Evolutionary conservation across 306 rosid species (phyloP).

Genomic region (Glycine latifolia): DNA sequence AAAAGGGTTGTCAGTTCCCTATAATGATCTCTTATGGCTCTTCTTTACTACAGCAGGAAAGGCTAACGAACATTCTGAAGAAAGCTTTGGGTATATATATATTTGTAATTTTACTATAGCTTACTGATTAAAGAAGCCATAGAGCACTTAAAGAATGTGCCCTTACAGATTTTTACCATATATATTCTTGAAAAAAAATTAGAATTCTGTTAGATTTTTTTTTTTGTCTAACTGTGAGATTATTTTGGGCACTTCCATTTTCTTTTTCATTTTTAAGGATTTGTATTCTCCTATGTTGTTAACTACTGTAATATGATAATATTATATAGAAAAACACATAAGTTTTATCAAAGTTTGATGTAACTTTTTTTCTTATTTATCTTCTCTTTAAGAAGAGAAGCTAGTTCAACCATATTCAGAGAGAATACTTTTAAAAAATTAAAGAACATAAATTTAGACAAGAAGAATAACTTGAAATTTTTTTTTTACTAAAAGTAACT

Average conservation of each 20-base stretch:
- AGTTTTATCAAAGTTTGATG: background rate
- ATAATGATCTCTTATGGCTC: constrained; percentile 65
- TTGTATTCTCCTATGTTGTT: background rate
- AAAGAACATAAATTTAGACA: too few relatives aligned
- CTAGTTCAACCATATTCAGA: background rate
- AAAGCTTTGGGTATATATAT: constrained; percentile 45
- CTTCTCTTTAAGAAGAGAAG: background rate
- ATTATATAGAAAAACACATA: background rate
- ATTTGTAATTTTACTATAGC: constrained; percentile 53
- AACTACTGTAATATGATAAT: background rate
- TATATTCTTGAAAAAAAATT: background rate
- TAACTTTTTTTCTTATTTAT: background rate
- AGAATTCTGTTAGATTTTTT: background rate
- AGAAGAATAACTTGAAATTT: too few relatives aligned
- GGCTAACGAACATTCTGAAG: constrained; percentile 27
- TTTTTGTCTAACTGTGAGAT: background rate
- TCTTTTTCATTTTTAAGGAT: background rate
- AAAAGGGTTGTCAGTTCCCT: constrained; percentile 69
- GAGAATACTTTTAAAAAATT: too few relatives aligned
- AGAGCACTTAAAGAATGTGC: constrained; percentile 16
- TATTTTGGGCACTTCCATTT: background rate
- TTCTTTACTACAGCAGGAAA: constrained; percentile 43
- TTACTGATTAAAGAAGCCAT: constrained; percentile 6
- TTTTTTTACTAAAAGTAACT: too few relatives aligned
- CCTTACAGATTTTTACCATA: constrained; percentile 17